Percentiles rank a stretch among this genome's conserved stretches.
Conservation (phyloP, 495 filamentous ascomycete species). For the Penicillium waksmanii region DNA sequence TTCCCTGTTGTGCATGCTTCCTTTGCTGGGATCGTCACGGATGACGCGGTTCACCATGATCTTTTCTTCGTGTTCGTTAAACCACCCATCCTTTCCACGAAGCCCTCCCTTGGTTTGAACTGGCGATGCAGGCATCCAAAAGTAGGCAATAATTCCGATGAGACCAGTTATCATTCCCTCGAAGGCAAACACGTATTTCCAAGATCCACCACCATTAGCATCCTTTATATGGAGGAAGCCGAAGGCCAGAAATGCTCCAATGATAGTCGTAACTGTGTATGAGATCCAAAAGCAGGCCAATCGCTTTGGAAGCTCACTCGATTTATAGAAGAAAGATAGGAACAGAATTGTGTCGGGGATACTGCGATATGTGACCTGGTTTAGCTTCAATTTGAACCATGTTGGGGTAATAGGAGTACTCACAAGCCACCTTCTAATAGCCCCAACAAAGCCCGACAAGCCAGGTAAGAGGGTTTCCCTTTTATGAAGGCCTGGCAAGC, state of each 20-base stretch:
- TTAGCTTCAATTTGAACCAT: neutral
- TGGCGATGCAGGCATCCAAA: constrained; percentile 66
- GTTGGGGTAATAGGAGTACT: neutral
- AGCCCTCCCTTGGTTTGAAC: constrained; percentile 66
- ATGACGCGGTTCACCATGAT: constrained; percentile 77
- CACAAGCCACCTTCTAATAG: constrained; percentile 62
- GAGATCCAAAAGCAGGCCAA: constrained; percentile 64
- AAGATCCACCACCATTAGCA: constrained; percentile 46
- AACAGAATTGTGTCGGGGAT: constrained; percentile 53
- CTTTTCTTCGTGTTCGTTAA: constrained; percentile 58
- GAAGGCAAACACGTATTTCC: constrained; percentile 16
- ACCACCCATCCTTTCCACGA: constrained; percentile 72
- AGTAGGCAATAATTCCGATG: constrained; percentile 61
- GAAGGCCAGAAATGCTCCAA: constrained; percentile 53
- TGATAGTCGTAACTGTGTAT: constrained; percentile 56
- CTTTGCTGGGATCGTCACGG: constrained; percentile 74
- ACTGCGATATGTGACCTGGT: neutral
- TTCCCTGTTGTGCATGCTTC: constrained; percentile 63
- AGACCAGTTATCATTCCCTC: constrained; percentile 50
- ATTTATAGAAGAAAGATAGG: constrained; percentile 73
- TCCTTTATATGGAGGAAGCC: constrained; percentile 49
- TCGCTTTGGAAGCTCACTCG: constrained; percentile 63
- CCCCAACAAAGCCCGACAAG: constrained; percentile 64
- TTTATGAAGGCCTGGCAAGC: constrained; percentile 32
- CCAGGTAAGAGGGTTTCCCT: constrained; percentile 62